phyloP scores from a whole-genome alignment of 371 early-diverging fungal genomes.

The Lichtheimia hyalospora region DNA sequence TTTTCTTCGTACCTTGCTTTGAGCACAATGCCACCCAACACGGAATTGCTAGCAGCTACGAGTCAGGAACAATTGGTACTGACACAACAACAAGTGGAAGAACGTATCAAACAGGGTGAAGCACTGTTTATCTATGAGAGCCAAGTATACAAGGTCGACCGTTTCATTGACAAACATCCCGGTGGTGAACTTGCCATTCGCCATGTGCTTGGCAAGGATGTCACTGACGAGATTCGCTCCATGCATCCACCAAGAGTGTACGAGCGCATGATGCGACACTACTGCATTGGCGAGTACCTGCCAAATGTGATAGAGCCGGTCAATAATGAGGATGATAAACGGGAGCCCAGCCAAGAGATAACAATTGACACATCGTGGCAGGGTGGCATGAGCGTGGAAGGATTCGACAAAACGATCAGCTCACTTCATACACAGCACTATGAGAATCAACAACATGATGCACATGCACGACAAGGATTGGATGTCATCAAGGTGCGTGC shows the following conservation, averaged over 20 bases:
- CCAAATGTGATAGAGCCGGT: constrained; percentile 13
- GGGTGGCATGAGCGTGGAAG: constrained; percentile 31
- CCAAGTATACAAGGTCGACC: constrained; percentile 87
- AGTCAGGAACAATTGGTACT: constrained; percentile 21
- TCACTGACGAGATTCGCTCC: constrained; percentile 86
- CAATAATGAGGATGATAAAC: background rate
- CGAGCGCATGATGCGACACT: constrained; percentile 70
- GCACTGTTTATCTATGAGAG: constrained; percentile 71
- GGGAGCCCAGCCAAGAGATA: background rate
- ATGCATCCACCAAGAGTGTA: constrained; percentile 88
- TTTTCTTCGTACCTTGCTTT: background rate
- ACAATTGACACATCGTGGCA: constrained; percentile 26
- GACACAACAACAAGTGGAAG: constrained; percentile 38
- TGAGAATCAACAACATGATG: constrained; percentile 17
- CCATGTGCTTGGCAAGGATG: constrained; percentile 88
- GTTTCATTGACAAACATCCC: constrained; percentile 83
- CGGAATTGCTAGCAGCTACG: constrained; percentile 13
- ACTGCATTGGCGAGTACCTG: constrained; percentile 68
- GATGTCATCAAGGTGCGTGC: constrained; percentile 48
- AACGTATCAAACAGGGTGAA: constrained; percentile 61
- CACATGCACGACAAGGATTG: constrained; percentile 16
- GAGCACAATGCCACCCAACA: constrained; percentile 37
- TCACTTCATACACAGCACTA: constrained; percentile 27
- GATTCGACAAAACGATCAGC: constrained; percentile 34
- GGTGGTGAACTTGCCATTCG: constrained; percentile 87